These are phyloP conservation scores for Apophysomyces sp. DNA, from an alignment of 371 early-diverging fungal species.

Conservation along the genomic window DNA sequence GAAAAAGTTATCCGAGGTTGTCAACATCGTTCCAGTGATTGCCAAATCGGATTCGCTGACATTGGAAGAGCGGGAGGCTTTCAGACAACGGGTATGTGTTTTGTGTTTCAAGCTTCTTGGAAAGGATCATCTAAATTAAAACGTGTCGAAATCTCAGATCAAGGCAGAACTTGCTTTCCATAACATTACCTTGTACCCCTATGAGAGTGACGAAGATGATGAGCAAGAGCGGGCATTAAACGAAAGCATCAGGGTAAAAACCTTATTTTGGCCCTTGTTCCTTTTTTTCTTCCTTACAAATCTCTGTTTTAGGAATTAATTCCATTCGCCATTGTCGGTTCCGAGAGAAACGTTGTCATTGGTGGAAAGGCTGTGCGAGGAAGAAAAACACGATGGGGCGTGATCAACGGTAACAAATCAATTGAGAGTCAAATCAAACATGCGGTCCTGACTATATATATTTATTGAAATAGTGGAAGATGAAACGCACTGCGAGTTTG, in stretches of 20 bases:
- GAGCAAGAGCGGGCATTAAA: slow-evolving; percentile 75
- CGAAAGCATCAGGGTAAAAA: slow-evolving; percentile 60
- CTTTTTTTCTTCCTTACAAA: too few relatives aligned
- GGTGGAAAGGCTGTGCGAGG: slow-evolving; percentile 78
- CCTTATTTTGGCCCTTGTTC: neutral
- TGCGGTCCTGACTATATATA: too few relatives aligned
- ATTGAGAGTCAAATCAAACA: neutral
- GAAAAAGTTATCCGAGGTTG: slow-evolving; percentile 66
- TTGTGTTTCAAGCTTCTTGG: too few relatives aligned
- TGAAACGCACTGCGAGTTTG: slow-evolving; percentile 72
- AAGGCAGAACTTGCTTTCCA: slow-evolving; percentile 91
- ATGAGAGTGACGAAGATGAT: slow-evolving; percentile 79
- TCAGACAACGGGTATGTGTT: slow-evolving; percentile 62
- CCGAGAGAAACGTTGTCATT: slow-evolving; percentile 78
- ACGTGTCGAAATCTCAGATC: slow-evolving; percentile 35
- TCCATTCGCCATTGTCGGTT: slow-evolving; percentile 86
- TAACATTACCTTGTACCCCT: slow-evolving; percentile 85
- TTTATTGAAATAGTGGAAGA: slow-evolving; percentile 66
- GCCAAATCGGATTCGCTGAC: slow-evolving; percentile 84
- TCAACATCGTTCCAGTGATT: slow-evolving; percentile 80
- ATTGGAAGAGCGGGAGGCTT: slow-evolving; percentile 65
- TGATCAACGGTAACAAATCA: slow-evolving; percentile 56
- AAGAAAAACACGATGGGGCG: slow-evolving; percentile 68
- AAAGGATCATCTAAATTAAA: neutral
- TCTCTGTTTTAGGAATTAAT: slow-evolving; percentile 58